Conservation (phyloP, 176 grass and related monocot genomes). For the Luzula sylvatica region DNA sequence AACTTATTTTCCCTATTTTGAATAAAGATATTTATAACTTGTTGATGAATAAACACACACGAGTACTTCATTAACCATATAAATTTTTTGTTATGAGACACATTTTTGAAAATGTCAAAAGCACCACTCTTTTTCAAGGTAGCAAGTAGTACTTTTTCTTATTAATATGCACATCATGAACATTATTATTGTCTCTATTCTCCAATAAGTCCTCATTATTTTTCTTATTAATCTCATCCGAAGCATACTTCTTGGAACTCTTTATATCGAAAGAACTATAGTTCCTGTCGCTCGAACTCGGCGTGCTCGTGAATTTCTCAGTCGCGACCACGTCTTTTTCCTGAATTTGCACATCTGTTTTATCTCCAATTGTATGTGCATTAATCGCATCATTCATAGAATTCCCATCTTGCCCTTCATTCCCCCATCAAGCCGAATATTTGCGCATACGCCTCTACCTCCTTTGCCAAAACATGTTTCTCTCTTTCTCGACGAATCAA, state of each 20-base stretch:
- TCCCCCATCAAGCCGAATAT: not conserved
- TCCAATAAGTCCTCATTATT: not conserved
- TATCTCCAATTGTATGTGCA: not conserved
- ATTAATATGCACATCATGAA: conserved; percentile 20
- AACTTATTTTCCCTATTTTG: not conserved
- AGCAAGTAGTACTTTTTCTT: too few species aligned
- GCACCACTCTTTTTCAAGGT: too few species aligned
- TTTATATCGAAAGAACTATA: not conserved
- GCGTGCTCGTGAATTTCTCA: not conserved
- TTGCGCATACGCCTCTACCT: conserved; percentile 7
- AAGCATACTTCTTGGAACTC: not conserved
- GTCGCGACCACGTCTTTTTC: conserved; percentile 12
- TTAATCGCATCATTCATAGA: not conserved
- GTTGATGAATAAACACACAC: not conserved
- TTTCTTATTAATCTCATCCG: not conserved
- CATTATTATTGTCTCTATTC: not conserved
- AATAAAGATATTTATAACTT: not conserved
- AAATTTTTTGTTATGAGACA: not conserved
- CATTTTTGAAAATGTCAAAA: too few species aligned
- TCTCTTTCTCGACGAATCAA: conserved; percentile 1
- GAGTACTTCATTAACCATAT: not conserved
- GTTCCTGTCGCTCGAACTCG: not conserved
- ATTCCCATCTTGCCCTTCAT: not conserved
- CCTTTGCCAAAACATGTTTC: conserved; percentile 13
- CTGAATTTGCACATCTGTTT: too few species aligned